Conservation (phyloP, 2,329 filamentous ascomycete species). For the Tolypocladium nubicola region DNA sequence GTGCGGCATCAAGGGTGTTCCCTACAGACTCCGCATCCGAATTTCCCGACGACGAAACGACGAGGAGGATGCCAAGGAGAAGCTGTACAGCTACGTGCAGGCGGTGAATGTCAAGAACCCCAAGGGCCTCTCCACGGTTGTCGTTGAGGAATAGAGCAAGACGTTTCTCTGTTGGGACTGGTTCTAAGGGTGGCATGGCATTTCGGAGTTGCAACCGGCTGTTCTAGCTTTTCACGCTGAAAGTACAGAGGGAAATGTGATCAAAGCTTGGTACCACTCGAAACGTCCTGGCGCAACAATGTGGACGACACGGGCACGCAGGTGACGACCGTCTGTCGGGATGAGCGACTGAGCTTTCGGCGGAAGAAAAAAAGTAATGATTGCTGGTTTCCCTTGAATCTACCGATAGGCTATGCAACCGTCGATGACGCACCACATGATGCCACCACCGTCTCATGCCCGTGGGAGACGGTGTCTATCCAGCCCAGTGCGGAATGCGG, state of each 20-base stretch:
- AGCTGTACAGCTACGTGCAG: conserved; percentile 99
- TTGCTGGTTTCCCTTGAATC: neutral
- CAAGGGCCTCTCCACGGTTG: conserved; percentile 89
- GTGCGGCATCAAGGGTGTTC: conserved; percentile 95
- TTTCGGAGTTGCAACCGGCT: conserved; percentile 35
- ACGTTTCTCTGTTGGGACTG: conserved; percentile 26
- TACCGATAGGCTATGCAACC: conserved; percentile 3
- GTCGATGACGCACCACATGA: neutral
- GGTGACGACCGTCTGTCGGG: neutral
- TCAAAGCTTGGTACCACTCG: conserved; percentile 14
- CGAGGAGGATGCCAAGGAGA: conserved; percentile 99
- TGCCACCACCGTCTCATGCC: conserved; percentile 1
- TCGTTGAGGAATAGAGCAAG: conserved; percentile 62
- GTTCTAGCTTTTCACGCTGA: conserved; percentile 32
- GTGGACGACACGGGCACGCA: neutral
- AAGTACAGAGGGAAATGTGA: conserved; percentile 26
- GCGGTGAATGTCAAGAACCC: conserved; percentile 99
- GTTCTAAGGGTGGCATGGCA: conserved; percentile 32
- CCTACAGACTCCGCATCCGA: conserved; percentile 93
- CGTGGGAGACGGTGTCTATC: conserved; percentile 2
- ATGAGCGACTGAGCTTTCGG: neutral
- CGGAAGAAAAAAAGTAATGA: neutral
- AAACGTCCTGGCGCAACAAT: neutral
- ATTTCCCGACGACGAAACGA: conserved; percentile 99
- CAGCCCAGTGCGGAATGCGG: conserved; percentile 8